Conservation (phyloP, 2,329 filamentous ascomycete species). For the Claviceps fusiformis region DNA sequence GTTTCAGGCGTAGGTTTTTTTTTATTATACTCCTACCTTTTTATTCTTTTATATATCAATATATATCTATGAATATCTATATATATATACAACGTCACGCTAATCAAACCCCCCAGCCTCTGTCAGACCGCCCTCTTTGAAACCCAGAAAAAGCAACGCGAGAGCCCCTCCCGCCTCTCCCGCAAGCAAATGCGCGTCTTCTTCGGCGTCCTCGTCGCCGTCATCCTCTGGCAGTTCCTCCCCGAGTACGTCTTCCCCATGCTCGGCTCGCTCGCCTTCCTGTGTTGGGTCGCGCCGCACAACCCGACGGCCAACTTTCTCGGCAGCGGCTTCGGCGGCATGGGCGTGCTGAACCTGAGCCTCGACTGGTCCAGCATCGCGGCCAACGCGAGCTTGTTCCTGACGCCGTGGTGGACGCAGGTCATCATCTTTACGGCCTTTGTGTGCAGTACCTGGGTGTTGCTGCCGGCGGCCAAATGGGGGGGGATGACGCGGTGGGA, state of each 20-base stretch:
- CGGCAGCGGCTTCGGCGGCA: slow-evolving; percentile 46
- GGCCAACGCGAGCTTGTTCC: slow-evolving; percentile 35
- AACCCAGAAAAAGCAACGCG: slow-evolving; percentile 37
- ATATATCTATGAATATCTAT: too few species aligned
- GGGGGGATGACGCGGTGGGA: slow-evolving; percentile 38
- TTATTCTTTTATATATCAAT: not conserved
- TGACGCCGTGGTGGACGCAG: slow-evolving; percentile 47
- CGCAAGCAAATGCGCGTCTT: slow-evolving; percentile 43
- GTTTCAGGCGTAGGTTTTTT: slow-evolving; percentile 24
- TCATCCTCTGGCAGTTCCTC: slow-evolving; percentile 48
- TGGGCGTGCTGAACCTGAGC: slow-evolving; percentile 46
- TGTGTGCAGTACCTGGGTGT: slow-evolving; percentile 41
- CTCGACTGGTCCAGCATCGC: slow-evolving; percentile 49
- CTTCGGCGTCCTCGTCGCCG: slow-evolving; percentile 35
- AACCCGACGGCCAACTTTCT: slow-evolving; percentile 47
- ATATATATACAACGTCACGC: too few species aligned
- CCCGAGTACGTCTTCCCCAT: slow-evolving; percentile 49
- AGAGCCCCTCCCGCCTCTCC: slow-evolving; percentile 32
- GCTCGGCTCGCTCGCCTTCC: slow-evolving; percentile 43
- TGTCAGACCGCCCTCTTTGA: slow-evolving; percentile 46
- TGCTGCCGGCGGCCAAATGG: slow-evolving; percentile 45
- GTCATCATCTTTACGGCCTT: slow-evolving; percentile 42
- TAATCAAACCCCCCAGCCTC: slow-evolving; percentile 12
- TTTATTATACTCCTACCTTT: not conserved
- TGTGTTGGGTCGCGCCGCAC: slow-evolving; percentile 49